Conservation (phyloP, 768 basidiomycete species). For the Leucocoprinus leucothites region DNA sequence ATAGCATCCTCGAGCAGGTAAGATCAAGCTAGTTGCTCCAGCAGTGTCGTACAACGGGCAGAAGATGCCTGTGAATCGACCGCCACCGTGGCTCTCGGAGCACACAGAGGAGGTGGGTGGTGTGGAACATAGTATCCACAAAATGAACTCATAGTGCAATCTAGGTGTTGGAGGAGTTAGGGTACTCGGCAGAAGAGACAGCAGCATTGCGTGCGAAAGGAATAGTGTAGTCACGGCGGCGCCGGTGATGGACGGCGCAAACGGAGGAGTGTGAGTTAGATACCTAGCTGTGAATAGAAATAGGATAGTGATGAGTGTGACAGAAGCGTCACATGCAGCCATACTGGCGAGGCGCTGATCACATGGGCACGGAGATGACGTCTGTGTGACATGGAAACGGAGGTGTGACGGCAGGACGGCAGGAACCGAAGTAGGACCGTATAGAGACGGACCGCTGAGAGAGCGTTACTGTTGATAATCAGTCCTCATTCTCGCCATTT, state of each 20-base stretch:
- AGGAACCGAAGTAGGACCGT: conserved; percentile 14
- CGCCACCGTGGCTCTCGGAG: conserved; percentile 88
- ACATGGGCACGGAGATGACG: conserved; percentile 12
- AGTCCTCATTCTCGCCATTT: conserved; percentile 12
- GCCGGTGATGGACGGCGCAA: conserved; percentile 16
- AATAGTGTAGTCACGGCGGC: conserved; percentile 23
- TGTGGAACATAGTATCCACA: conserved; percentile 3
- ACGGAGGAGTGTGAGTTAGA: conserved; percentile 17
- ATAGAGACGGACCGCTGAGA: conserved; percentile 18
- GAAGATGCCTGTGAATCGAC: conserved; percentile 67
- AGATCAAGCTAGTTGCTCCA: conserved; percentile 76
- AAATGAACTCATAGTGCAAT: conserved; percentile 10
- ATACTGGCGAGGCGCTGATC: conserved; percentile 9
- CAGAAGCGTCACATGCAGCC: conserved; percentile 8
- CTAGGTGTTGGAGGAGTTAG: conserved; percentile 41
- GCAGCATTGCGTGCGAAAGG: conserved; percentile 36
- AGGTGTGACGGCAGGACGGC: conserved; percentile 12
- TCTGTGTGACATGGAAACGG: conserved; percentile 12
- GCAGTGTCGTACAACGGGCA: conserved; percentile 80
- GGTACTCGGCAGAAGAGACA: conserved; percentile 35
- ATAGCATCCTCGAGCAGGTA: conserved; percentile 73
- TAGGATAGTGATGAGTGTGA: neutral
- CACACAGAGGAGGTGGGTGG: conserved; percentile 70
- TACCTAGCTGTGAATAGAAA: conserved; percentile 3
- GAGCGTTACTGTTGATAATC: conserved; percentile 22